A percentile compares a stretch with the other conserved stretches of the same genome.
These are phyloP conservation scores for Nakazawaea laoshanensis DNA, from an alignment of 805 yeast genomes.

Conservation along the genomic window DNA sequence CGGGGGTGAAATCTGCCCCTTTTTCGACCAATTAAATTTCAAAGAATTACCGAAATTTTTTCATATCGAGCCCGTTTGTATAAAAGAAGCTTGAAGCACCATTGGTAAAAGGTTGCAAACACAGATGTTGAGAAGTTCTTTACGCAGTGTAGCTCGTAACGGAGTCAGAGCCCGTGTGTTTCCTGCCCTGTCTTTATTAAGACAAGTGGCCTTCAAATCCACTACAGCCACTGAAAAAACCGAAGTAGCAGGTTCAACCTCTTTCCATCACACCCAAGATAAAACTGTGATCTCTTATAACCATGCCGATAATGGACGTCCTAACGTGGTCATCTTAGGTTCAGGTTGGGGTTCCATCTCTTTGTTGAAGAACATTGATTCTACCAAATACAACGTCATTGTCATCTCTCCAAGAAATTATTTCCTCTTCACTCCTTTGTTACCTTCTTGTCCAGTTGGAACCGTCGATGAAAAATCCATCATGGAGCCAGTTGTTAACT, in stretches of 20 bases:
- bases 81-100: no score
- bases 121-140: no score
- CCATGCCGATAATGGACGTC: conserved; percentile 11
- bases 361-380: conserved; percentile 42
- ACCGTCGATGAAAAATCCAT: conserved; percentile 44
- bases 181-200: neutral
- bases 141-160: no score
- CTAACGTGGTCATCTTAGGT: conserved; percentile 33
- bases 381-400: conserved; percentile 44
- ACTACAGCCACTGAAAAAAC: conserved; percentile 1
- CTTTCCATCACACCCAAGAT: conserved; percentile 6
- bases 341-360: conserved; percentile 54
- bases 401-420: conserved; percentile 48
- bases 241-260: conserved; percentile 6
- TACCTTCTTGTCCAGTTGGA: conserved; percentile 49
- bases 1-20: no score
- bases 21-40: no score
- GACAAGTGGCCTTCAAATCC: conserved; percentile 5
- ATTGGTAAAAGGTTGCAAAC: no score
- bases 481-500: conserved; percentile 44
- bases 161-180: no score
- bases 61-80: no score
- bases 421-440: conserved; percentile 46
- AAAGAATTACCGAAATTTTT: no score
- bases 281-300: conserved; percentile 9